Evolutionary conservation across 2,329 filamentous ascomycete genomes (phyloP).

Genomic region (Dothistroma septosporum): DNA sequence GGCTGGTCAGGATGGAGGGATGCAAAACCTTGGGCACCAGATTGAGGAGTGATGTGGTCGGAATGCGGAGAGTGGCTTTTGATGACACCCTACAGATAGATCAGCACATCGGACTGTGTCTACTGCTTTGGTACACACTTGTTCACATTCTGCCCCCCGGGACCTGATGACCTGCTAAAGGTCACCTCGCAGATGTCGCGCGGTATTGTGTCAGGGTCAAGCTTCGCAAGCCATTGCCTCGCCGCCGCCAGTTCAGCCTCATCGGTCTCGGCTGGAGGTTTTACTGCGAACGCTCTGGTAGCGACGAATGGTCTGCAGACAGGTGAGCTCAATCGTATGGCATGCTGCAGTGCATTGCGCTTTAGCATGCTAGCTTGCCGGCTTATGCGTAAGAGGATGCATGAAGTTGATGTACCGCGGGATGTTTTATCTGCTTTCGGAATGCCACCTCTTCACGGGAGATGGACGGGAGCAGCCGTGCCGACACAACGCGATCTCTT

Average conservation of each 20-base stretch:
- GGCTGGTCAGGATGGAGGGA: constrained; percentile 47
- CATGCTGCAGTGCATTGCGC: background rate
- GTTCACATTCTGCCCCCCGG: constrained; percentile 66
- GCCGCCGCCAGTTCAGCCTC: constrained; percentile 38
- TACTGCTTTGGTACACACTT: constrained; percentile 48
- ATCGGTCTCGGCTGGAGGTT: constrained; percentile 18
- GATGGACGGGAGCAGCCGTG: background rate
- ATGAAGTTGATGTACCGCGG: background rate
- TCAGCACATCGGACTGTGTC: background rate
- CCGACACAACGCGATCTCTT: too few relatives aligned
- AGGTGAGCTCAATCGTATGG: background rate
- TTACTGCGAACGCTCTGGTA: constrained; percentile 15
- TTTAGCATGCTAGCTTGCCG: background rate
- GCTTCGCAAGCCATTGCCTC: constrained; percentile 54
- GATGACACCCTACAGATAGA: constrained; percentile 54
- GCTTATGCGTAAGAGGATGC: background rate
- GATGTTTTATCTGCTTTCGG: background rate
- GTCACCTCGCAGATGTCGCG: constrained; percentile 54
- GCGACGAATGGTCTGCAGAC: background rate
- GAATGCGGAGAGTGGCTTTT: constrained; percentile 60
- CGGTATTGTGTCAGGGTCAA: constrained; percentile 54
- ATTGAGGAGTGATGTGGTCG: constrained; percentile 50
- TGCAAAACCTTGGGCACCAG: constrained; percentile 55
- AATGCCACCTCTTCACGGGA: background rate
- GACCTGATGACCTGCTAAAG: constrained; percentile 61